Evolutionary conservation across 768 basidiomycete species (phyloP).

Genomic region (Mrakia frigida): DNA sequence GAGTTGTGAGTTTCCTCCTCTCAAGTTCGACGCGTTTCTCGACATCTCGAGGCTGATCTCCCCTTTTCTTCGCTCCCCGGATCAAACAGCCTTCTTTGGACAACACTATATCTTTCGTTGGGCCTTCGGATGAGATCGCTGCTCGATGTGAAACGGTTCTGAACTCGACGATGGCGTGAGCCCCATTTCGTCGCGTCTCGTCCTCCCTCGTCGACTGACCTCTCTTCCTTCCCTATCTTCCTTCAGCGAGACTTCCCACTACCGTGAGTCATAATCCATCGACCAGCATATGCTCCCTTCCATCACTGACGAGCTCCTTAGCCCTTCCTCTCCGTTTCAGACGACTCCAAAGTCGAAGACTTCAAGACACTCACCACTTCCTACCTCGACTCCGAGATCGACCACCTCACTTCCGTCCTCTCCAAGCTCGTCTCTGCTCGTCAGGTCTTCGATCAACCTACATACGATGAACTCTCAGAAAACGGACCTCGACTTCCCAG

Average conservation of each 20-base stretch:
- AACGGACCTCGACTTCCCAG: neutral
- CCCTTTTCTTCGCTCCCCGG: neutral
- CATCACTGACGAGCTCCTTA: neutral
- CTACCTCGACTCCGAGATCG: slow-evolving; percentile 29
- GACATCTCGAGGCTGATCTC: neutral
- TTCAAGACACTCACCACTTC: neutral
- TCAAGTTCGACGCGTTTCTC: neutral
- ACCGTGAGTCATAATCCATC: slow-evolving; percentile 2
- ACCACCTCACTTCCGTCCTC: slow-evolving; percentile 10
- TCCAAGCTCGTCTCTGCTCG: neutral
- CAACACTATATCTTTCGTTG: neutral
- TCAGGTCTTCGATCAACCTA: neutral
- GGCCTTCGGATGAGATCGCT: slow-evolving; percentile 44
- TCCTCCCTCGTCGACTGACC: neutral
- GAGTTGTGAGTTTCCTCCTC: slow-evolving; percentile 44
- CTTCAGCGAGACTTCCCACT: slow-evolving; percentile 14
- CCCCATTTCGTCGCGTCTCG: slow-evolving; percentile 38
- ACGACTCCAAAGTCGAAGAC: slow-evolving; percentile 27
- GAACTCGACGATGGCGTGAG: slow-evolving; percentile 66
- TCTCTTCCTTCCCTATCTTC: neutral
- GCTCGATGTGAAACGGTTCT: slow-evolving; percentile 79
- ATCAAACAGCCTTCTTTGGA: neutral
- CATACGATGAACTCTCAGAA: neutral
- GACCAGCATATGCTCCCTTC: too few relatives aligned
- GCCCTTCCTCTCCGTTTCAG: neutral